A percentile compares a stretch with the other conserved stretches of the same genome.
Evolutionary conservation across 2,329 filamentous ascomycete species (phyloP).

Genomic region (Daldinia sp.): DNA sequence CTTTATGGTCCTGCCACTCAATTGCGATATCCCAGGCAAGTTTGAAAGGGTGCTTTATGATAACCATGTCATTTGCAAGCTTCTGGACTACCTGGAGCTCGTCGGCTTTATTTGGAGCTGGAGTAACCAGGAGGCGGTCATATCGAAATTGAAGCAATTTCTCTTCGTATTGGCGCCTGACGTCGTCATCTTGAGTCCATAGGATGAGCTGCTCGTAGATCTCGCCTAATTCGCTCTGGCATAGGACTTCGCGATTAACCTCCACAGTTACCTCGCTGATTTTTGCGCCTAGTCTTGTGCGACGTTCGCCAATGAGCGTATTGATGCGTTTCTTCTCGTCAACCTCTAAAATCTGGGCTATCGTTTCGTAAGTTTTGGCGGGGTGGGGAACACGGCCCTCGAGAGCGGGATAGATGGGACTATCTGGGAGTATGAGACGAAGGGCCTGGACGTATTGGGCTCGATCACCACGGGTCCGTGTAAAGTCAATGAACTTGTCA

Average conservation of each 20-base stretch:
- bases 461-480: conserved; percentile 77
- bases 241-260: conserved; percentile 87
- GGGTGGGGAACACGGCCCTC: conserved; percentile 88
- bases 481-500: conserved; percentile 83
- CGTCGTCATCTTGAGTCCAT: conserved; percentile 89
- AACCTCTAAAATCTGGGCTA: conserved; percentile 84
- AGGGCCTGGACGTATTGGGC: conserved; percentile 82
- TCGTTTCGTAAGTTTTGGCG: conserved; percentile 80
- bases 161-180: conserved; percentile 87
- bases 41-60: conserved; percentile 90
- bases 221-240: conserved; percentile 79
- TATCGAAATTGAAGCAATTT: conserved; percentile 86
- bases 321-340: conserved; percentile 93
- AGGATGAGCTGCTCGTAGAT: conserved; percentile 87
- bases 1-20: conserved; percentile 86
- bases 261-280: conserved; percentile 86
- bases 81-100: conserved; percentile 81
- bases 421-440: conserved; percentile 80
- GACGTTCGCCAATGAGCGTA: conserved; percentile 86
- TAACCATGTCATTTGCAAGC: conserved; percentile 91
- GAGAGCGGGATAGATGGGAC: conserved; percentile 82
- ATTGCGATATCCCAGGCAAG: conserved; percentile 92
- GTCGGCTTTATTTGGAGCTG: conserved; percentile 71
- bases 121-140: conserved; percentile 78
- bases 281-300: conserved; percentile 86